Evolutionary conservation across 257 asterid genomes (phyloP), one percentile per base, ranked within the genome.

Genomic region (Perilla frutescens): DNA sequence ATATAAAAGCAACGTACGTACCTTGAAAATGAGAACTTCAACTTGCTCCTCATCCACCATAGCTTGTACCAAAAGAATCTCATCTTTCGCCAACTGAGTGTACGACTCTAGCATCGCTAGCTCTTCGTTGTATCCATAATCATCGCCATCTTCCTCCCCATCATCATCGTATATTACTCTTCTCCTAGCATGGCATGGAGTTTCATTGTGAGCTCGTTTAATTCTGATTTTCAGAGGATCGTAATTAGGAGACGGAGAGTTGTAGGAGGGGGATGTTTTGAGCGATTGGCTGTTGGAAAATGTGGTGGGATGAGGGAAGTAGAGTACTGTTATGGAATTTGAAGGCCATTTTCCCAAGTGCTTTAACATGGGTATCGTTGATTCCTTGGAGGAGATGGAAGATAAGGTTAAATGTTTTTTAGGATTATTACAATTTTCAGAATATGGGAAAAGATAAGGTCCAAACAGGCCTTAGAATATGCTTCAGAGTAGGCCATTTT

Each of bases 11-110:
- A 6, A 40, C 1, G 26, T 20, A n/a, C 0, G 10, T 73, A 89
- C 96, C 93, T 88, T 90, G 81, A 85, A 90, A 47, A 88, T 79
- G 51, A 90, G 55, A 62, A 90, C 80, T 79, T 88, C 82, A 44
- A 87, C 88, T 54, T 67, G 80, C 12, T 87, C 79, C 4, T 76
- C 84, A 63, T 87, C 96, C 72, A 88, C 87, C 68, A 68, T 6
- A 8, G 89, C 91, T 41, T 79, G 82, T 47, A 90, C 91, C 64
- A 87, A 67, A 61, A 90, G 91, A 51, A 81, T 80, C 85, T 88
- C 96, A 72, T 85, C 81, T 71, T 80, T 83, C 47, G 75, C 79
- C 49, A 75, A 68, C 37, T 84, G 86, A 60, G 77, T 78, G n/a
- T 90, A 90, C 9, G 61, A 65, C 57, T 88, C 97, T 62, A 90